Evolutionary conservation across 345 rosid genomes (phyloP).

Genomic region (Excoecaria agallocha): DNA sequence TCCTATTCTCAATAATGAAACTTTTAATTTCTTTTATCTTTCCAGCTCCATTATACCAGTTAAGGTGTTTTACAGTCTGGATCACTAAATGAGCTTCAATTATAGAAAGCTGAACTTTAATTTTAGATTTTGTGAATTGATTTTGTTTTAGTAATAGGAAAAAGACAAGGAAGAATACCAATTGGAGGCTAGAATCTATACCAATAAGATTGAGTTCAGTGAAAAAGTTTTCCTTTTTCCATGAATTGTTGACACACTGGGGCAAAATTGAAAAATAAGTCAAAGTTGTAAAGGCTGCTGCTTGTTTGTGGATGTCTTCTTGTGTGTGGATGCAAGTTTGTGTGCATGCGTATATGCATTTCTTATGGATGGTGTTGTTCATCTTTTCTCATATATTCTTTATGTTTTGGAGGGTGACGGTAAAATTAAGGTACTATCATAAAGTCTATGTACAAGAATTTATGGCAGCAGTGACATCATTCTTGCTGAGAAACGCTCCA

Average conservation of each 20-base stretch:
- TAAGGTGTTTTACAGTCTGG: neutral
- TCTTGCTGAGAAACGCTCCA: conserved; percentile 78
- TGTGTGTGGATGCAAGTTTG: neutral
- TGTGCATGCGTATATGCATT: neutral
- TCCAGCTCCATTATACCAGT: neutral
- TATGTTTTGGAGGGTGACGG: conserved; percentile 51
- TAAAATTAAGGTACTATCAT: conserved; percentile 63
- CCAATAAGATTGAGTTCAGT: neutral
- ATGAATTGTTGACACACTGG: no score
- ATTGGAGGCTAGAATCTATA: neutral
- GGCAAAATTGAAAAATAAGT: neutral
- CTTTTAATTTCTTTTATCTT: neutral
- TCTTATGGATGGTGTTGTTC: conserved; percentile 2
- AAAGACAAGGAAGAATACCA: neutral
- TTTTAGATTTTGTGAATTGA: neutral
- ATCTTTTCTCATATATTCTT: conserved; percentile 10
- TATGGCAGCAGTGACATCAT: conserved; percentile 75
- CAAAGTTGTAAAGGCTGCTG: neutral
- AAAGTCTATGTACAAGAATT: conserved; percentile 62
- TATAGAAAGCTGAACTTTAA: neutral
- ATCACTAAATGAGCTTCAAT: neutral
- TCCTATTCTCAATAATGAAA: neutral
- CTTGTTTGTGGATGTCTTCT: neutral
- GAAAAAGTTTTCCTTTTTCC: neutral
- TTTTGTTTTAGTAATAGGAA: neutral